Conservation (phyloP, 768 basidiomycete genomes). For the Exidia glandulosa region DNA sequence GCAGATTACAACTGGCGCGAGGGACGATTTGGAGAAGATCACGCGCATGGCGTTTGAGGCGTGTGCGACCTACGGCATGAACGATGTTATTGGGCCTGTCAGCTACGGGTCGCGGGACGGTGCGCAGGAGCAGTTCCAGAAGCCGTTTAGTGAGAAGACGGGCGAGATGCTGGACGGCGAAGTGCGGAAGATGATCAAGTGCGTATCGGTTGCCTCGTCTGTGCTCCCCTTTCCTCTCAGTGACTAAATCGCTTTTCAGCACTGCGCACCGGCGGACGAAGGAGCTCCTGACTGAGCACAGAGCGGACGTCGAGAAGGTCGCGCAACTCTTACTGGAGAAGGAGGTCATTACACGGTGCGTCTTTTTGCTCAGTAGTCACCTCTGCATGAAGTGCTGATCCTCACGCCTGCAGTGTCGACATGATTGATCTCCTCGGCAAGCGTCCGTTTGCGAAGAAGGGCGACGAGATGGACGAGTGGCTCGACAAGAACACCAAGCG, state of each 20-base stretch:
- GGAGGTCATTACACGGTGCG: conserved; percentile 88
- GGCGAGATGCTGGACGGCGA: conserved; percentile 85
- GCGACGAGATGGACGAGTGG: conserved; percentile 96
- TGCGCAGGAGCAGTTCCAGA: conserved; percentile 81
- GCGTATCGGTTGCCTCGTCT: background rate
- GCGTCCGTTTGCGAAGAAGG: conserved; percentile 63
- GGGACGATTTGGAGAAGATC: conserved; percentile 97
- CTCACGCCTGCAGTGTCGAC: conserved; percentile 48
- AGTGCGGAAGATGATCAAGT: conserved; percentile 94
- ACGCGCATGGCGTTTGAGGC: conserved; percentile 96
- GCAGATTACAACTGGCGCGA: conserved; percentile 95
- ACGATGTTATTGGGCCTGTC: conserved; percentile 85
- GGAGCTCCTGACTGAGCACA: conserved; percentile 67
- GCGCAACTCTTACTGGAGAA: conserved; percentile 84
- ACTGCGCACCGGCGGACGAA: conserved; percentile 77
- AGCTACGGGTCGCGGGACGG: conserved; percentile 88
- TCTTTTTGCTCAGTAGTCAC: background rate
- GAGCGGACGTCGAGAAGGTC: conserved; percentile 86
- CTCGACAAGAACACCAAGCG: conserved; percentile 59
- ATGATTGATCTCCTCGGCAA: conserved; percentile 78
- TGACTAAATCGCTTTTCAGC: conserved; percentile 20
- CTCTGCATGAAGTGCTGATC: background rate
- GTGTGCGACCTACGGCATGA: conserved; percentile 96
- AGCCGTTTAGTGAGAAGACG: conserved; percentile 97
- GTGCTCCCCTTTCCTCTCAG: background rate